A percentile compares a stretch with the other conserved stretches of the same genome.
These are phyloP conservation scores for Ophiognomonia clavigignenti-juglandacearum DNA, from an alignment of 2,329 filamentous ascomycete genomes.

Conservation along the genomic window DNA sequence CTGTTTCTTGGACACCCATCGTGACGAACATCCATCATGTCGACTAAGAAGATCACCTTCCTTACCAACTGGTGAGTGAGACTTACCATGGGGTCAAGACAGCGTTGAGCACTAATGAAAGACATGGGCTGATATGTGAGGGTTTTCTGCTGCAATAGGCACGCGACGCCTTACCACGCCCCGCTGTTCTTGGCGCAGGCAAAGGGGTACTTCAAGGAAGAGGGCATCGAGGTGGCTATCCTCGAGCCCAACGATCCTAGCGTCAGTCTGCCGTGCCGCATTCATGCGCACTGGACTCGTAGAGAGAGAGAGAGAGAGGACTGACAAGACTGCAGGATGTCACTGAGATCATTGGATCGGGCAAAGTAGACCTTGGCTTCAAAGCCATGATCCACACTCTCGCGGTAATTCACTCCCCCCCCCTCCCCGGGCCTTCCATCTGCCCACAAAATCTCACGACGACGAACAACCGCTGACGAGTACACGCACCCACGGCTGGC, in stretches of 20 bases:
- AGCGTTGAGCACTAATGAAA: too few species aligned
- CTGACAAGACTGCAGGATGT: constrained; percentile 51
- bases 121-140: too few species aligned
- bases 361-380: constrained; percentile 73
- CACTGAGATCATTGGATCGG: constrained; percentile 73
- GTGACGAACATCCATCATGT: too few species aligned
- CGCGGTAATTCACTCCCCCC: constrained; percentile 60
- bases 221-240: constrained; percentile 72
- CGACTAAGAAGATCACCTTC: constrained; percentile 81
- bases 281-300: too few species aligned
- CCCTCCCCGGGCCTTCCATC: constrained; percentile 68
- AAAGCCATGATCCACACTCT: constrained; percentile 83
- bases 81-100: too few species aligned
- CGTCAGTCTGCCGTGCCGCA: constrained; percentile 41
- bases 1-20: too few species aligned
- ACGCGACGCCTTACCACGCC: constrained; percentile 76
- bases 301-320: too few species aligned
- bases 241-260: constrained; percentile 76
- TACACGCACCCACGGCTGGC: too few species aligned
- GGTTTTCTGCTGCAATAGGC: too few species aligned
- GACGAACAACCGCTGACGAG: too few species aligned
- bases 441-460: too few species aligned
- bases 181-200: constrained; percentile 73
- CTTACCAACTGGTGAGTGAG: constrained; percentile 70
- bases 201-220: constrained; percentile 69